These are phyloP conservation scores for Favolaschia claudopus DNA, from an alignment of 768 basidiomycete species.

Conservation along the genomic window DNA sequence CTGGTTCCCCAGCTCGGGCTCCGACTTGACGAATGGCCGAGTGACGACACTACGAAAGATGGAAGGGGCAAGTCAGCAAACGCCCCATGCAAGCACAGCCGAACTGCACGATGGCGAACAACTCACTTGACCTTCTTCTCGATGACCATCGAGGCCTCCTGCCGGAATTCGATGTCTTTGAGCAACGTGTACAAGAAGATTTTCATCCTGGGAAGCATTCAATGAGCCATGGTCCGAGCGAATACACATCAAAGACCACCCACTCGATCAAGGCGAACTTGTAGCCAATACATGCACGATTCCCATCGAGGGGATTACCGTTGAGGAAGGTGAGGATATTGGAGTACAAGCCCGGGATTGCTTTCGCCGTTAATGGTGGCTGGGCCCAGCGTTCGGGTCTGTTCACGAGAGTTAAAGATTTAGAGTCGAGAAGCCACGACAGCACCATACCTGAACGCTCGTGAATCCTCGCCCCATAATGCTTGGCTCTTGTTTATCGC, in stretches of 20 bases:
- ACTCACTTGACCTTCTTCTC: slow-evolving; percentile 73
- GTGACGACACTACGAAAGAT: slow-evolving; percentile 53
- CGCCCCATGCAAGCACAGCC: not conserved
- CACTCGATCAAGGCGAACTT: slow-evolving; percentile 68
- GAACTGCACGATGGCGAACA: slow-evolving; percentile 22
- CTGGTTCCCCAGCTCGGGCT: slow-evolving; percentile 61
- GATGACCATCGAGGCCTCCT: slow-evolving; percentile 59
- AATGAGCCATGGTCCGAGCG: slow-evolving; percentile 9
- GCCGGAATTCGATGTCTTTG: slow-evolving; percentile 62
- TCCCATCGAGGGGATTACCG: slow-evolving; percentile 56
- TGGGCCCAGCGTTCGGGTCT: slow-evolving; percentile 64
- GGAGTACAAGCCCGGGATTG: slow-evolving; percentile 59
- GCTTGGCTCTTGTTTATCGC: slow-evolving; percentile 61
- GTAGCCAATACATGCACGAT: slow-evolving; percentile 68
- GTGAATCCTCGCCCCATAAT: slow-evolving; percentile 75
- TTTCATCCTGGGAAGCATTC: slow-evolving; percentile 57
- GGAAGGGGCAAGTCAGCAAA: slow-evolving; percentile 14
- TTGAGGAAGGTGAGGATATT: slow-evolving; percentile 65
- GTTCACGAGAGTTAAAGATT: slow-evolving; percentile 32
- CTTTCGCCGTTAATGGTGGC: slow-evolving; percentile 42
- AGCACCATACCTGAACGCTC: slow-evolving; percentile 57
- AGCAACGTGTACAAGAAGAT: slow-evolving; percentile 65
- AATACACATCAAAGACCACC: slow-evolving; percentile 36
- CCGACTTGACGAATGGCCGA: slow-evolving; percentile 64
- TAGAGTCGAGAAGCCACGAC: slow-evolving; percentile 25